phyloP scores from a whole-genome alignment of 345 rosid species.

The Citrus unshiu region DNA sequence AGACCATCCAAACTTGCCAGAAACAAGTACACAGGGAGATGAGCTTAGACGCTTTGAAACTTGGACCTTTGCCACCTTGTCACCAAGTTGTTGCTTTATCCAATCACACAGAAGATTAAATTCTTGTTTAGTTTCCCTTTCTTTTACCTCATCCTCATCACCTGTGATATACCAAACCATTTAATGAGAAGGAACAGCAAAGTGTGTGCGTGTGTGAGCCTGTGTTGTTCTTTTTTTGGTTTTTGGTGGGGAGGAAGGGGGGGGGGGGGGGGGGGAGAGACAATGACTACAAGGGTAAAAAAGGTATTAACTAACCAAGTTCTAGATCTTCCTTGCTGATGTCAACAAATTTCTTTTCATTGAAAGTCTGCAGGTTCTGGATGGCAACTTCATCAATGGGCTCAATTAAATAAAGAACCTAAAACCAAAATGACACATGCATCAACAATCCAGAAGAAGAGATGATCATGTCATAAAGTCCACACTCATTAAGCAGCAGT shows the following conservation, averaged over 20 bases:
- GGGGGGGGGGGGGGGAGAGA: too few species aligned
- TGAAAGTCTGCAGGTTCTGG: constrained; percentile 92
- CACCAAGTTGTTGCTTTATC: constrained; percentile 97
- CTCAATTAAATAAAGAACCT: constrained; percentile 90
- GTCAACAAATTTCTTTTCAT: constrained; percentile 97
- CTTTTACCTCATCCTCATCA: constrained; percentile 93
- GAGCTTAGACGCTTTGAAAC: constrained; percentile 88
- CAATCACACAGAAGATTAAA: constrained; percentile 84
- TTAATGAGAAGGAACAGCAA: not conserved
- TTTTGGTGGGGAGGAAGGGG: too few species aligned
- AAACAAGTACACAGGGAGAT: constrained; percentile 97
- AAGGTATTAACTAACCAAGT: constrained; percentile 50
- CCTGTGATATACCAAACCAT: constrained; percentile 33
- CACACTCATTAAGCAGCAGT: not conserved
- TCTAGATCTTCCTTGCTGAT: constrained; percentile 98
- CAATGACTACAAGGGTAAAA: not conserved
- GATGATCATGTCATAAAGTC: not conserved
- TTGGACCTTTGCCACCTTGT: constrained; percentile 93
- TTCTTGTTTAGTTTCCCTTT: constrained; percentile 80
- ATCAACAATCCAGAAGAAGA: constrained; percentile 9
- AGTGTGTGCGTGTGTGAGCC: too few species aligned
- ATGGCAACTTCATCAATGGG: constrained; percentile 98
- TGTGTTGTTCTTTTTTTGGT: too few species aligned
- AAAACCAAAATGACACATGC: constrained; percentile 7
- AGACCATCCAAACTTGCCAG: constrained; percentile 98